Conservation (phyloP, 495 filamentous ascomycete genomes). For the Trichoderma virens region DNA sequence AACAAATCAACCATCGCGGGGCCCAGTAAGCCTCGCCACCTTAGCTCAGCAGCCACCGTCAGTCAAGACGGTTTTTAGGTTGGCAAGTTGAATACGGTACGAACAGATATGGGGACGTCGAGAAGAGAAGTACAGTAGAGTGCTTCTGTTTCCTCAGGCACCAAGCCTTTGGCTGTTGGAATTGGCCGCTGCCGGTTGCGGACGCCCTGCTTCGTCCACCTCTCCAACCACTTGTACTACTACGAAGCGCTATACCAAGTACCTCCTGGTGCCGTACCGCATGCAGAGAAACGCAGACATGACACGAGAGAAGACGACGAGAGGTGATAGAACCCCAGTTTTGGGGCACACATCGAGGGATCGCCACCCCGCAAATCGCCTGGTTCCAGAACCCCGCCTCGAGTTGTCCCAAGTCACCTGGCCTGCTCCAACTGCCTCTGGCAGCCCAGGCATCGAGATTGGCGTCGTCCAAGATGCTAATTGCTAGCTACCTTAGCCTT, state of each 20-base stretch:
- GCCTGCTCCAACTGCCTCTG: neutral
- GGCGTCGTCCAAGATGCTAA: neutral
- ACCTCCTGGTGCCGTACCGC: too few relatives aligned
- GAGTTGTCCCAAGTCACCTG: neutral
- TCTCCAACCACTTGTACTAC: too few relatives aligned
- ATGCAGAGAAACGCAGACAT: neutral
- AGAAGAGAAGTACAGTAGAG: too few relatives aligned
- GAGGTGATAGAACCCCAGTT: neutral
- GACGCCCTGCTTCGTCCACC: too few relatives aligned
- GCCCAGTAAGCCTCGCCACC: conserved; percentile 5
- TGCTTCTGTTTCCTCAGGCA: neutral
- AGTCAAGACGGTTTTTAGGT: neutral
- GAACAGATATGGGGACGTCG: too few relatives aligned
- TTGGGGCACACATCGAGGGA: neutral
- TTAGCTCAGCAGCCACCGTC: conserved; percentile 3
- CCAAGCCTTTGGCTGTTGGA: neutral
- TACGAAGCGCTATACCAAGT: too few relatives aligned
- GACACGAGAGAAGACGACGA: neutral
- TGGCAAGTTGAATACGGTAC: too few relatives aligned
- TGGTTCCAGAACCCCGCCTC: conserved; percentile 7
- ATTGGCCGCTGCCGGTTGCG: neutral
- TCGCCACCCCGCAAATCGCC: conserved; percentile 4
- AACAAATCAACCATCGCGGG: neutral
- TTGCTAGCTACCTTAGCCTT: too few relatives aligned
- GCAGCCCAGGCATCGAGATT: neutral